Base-by-base conservation (phyloP, 768 basidiomycete species). In the Calvatia gigantea region DNA sequence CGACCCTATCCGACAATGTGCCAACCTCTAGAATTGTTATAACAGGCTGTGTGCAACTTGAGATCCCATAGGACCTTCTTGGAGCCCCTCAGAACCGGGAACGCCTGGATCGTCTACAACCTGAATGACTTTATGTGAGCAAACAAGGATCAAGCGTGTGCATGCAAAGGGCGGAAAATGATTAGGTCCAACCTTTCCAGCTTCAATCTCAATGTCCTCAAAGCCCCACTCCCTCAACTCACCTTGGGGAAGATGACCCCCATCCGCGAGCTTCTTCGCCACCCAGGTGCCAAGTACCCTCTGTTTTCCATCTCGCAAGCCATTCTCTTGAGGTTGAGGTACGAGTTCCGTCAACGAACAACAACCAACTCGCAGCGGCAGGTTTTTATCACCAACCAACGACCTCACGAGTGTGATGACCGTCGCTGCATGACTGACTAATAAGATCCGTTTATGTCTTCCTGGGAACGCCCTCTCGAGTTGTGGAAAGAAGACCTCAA, bases 351-450 rank as follows among this genome's bases (percentile, higher is more conserved):
- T 83, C 53, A 94, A 53, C 1, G 89, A 83, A 62, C 89, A 90
- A 62, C 89, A 91, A n/a, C 89, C 90, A 1, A 85, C 81, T 51
- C 84, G 73, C 42, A 91, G 61, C 15, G 78, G 75, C 31, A 86
- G 42, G 1, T 72, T 66, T 28, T 77, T 73, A 41, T 85, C 75
- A 3, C 81, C 82, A 7, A 82, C 57, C 33, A 93, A 76, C 48
- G 75, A 78, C 58, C 84, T 75, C 21, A 78, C 76, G 32, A 93
- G 75, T 17, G 84, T 80, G 61, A 91, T 87, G 56, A 78, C 72
- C 15, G 89, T 86, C 5, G 89, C 92, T 0, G 87, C 89, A 64
- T 94, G 91, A 55, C 81, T 83, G 56, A 90, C 75, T 19, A 94
- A 69, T 38, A 92, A 64, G 8, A 91, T 69, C 31, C 75, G 71